These are phyloP conservation scores for Dioscorea cayenensis DNA, from an alignment of 116 monocot genomes.

Conservation along the genomic window DNA sequence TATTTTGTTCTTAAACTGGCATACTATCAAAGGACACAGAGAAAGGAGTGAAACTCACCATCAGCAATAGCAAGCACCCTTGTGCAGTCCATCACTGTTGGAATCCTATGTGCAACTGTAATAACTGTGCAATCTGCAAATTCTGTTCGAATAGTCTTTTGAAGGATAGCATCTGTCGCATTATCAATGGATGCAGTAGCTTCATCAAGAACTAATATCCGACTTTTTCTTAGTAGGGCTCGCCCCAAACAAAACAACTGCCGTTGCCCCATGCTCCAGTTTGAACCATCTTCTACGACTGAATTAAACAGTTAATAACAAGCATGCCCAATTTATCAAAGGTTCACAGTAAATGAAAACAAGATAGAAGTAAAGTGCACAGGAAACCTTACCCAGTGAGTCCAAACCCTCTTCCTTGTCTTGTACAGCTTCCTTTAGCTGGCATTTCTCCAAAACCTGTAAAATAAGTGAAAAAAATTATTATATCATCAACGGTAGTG, in stretches of 20 bases:
- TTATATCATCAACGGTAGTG: neutral
- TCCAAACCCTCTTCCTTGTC: slow-evolving; percentile 58
- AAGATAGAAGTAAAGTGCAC: neutral
- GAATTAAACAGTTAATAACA: neutral
- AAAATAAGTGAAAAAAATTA: neutral
- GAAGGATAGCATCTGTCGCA: slow-evolving; percentile 61
- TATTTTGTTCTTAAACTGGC: neutral
- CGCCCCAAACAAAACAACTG: slow-evolving; percentile 73
- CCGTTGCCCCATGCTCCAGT: slow-evolving; percentile 78
- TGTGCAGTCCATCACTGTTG: slow-evolving; percentile 73
- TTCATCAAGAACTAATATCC: slow-evolving; percentile 66
- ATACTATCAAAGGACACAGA: neutral
- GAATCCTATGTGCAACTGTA: slow-evolving; percentile 71
- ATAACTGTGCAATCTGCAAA: slow-evolving; percentile 55
- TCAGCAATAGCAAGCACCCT: slow-evolving; percentile 62
- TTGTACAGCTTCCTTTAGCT: slow-evolving; percentile 50
- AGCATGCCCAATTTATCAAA: neutral
- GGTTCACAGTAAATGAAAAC: neutral
- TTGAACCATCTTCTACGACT: slow-evolving; percentile 72
- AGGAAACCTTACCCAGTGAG: slow-evolving; percentile 36
- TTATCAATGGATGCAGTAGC: slow-evolving; percentile 83
- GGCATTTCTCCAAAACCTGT: slow-evolving; percentile 73
- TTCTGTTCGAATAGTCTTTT: slow-evolving; percentile 65
- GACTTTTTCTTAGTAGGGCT: slow-evolving; percentile 49
- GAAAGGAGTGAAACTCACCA: slow-evolving; percentile 26